Percentiles rank a stretch among this genome's conserved stretches.
phyloP scores from a whole-genome alignment of 352 stramenopile species.

The Globisporangium cylindrosporum region DNA sequence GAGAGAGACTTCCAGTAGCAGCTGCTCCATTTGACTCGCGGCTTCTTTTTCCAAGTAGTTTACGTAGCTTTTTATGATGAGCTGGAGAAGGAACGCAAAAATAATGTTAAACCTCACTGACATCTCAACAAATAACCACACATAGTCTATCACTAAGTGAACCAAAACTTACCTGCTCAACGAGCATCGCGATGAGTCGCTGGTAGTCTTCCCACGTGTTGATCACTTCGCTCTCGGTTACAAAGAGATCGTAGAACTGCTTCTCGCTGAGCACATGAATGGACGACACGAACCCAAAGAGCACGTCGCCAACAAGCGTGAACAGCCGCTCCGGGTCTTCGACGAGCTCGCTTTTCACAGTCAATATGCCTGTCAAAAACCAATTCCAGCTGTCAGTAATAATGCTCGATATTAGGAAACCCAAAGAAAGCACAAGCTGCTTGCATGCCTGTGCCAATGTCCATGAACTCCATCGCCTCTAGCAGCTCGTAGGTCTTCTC shows the following conservation, averaged over 20 bases:
- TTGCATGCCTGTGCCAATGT: conserved; percentile 64
- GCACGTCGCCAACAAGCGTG: conserved; percentile 56
- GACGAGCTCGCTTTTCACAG: conserved; percentile 82
- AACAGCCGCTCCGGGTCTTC: conserved; percentile 66
- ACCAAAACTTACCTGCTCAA: conserved; percentile 51
- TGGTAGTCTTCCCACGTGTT: conserved; percentile 83
- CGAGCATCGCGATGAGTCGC: conserved; percentile 78
- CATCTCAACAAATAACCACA: not conserved
- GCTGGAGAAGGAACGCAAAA: conserved; percentile 23
- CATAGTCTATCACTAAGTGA: not conserved
- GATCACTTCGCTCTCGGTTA: conserved; percentile 75
- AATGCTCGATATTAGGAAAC: not conserved
- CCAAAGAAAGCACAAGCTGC: not conserved
- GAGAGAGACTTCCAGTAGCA: conserved; percentile 58
- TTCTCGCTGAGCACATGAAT: conserved; percentile 59
- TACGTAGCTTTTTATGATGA: conserved; percentile 79
- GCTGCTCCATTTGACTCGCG: conserved; percentile 67
- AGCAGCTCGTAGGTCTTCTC: conserved; percentile 84
- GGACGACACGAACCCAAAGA: conserved; percentile 58
- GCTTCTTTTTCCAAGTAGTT: conserved; percentile 63
- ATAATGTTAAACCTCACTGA: not conserved
- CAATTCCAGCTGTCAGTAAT: conserved; percentile 5
- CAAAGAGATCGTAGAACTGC: conserved; percentile 72
- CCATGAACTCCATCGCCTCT: conserved; percentile 89
- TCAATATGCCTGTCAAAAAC: conserved; percentile 54